Evolutionary conservation across 139 green algal genomes (phyloP).

Genomic region (Dunaliella sp.): DNA sequence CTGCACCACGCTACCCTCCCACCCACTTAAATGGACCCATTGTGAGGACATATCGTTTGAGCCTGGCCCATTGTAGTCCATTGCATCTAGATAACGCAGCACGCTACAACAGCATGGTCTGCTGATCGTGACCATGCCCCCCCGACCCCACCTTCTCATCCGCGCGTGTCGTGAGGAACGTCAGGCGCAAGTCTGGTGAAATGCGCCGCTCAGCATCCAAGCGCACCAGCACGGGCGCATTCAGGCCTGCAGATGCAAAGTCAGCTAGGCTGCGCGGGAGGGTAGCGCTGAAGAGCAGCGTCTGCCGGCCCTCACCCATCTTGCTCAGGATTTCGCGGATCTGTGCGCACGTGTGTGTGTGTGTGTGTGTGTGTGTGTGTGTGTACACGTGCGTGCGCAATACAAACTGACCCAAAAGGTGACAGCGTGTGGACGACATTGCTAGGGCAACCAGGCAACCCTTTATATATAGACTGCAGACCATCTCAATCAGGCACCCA

Average conservation of each 20-base stretch:
- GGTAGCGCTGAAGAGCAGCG: slow-evolving; percentile 94
- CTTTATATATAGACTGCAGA: not conserved
- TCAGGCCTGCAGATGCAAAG: slow-evolving; percentile 86
- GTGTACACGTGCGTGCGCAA: not conserved
- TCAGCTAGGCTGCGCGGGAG: slow-evolving; percentile 88
- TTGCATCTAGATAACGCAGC: no score
- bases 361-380: not conserved
- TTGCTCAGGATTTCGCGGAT: slow-evolving; percentile 70
- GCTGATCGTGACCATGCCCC: no score
- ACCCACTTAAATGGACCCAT: no score
- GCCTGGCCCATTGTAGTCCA: no score
- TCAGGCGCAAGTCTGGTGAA: slow-evolving; percentile 74
- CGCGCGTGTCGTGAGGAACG: slow-evolving; percentile 75
- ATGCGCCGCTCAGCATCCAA: slow-evolving; percentile 92
- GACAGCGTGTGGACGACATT: not conserved
- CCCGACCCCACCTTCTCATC: slow-evolving; percentile 78
- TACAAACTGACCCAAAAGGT: not conserved
- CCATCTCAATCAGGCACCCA: not conserved
- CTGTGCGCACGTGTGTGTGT: slow-evolving; percentile 28
- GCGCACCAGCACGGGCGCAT: slow-evolving; percentile 84
- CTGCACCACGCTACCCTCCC: no score
- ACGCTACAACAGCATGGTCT: no score
- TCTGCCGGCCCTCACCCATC: slow-evolving; percentile 78
- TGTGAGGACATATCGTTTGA: no score
- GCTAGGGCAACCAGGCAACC: not conserved